Percentiles rank a stretch among this genome's conserved stretches.
These are phyloP conservation scores for Aspergillus sp. DNA, from an alignment of 2,329 filamentous ascomycete species.

Conservation along the genomic window DNA sequence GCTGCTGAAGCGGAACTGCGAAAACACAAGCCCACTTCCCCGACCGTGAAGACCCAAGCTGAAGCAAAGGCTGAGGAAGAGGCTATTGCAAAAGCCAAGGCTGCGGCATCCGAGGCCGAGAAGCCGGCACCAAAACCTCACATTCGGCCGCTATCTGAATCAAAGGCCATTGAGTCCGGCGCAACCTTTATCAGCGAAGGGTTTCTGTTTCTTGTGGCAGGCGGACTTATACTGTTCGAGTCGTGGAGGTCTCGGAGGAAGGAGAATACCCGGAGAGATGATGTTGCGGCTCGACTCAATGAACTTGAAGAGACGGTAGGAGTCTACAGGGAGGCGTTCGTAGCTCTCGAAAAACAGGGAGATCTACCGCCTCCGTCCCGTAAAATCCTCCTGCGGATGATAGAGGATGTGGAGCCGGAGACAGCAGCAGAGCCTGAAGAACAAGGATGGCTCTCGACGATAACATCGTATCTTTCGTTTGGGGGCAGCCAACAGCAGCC, in stretches of 20 bases:
- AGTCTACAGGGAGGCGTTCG: slow-evolving; percentile 39
- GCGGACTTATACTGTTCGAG: slow-evolving; percentile 62
- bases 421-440: slow-evolving; percentile 26
- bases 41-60: slow-evolving; percentile 63
- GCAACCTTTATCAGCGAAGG: slow-evolving; percentile 69
- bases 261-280: slow-evolving; percentile 59
- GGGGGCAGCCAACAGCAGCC: slow-evolving; percentile 17
- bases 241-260: slow-evolving; percentile 62
- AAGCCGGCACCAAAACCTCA: slow-evolving; percentile 51
- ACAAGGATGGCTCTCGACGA: slow-evolving; percentile 33
- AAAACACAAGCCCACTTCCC: slow-evolving; percentile 52
- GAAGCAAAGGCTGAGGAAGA: slow-evolving; percentile 58
- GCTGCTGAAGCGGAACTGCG: slow-evolving; percentile 57
- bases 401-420: slow-evolving; percentile 38
- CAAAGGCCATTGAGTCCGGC: slow-evolving; percentile 67
- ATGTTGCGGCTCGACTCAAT: slow-evolving; percentile 59
- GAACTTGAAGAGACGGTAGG: slow-evolving; percentile 56
- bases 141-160: slow-evolving; percentile 65
- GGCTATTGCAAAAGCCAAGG: slow-evolving; percentile 45
- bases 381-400: slow-evolving; percentile 41
- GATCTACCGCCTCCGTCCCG: slow-evolving; percentile 26
- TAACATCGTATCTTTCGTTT: slow-evolving; percentile 35
- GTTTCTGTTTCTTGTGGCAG: slow-evolving; percentile 66
- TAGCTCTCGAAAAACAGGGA: slow-evolving; percentile 45
- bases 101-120: slow-evolving; percentile 46